Evolutionary conservation across 139 green algal species (phyloP).

Genomic region (Eudorina sp.): DNA sequence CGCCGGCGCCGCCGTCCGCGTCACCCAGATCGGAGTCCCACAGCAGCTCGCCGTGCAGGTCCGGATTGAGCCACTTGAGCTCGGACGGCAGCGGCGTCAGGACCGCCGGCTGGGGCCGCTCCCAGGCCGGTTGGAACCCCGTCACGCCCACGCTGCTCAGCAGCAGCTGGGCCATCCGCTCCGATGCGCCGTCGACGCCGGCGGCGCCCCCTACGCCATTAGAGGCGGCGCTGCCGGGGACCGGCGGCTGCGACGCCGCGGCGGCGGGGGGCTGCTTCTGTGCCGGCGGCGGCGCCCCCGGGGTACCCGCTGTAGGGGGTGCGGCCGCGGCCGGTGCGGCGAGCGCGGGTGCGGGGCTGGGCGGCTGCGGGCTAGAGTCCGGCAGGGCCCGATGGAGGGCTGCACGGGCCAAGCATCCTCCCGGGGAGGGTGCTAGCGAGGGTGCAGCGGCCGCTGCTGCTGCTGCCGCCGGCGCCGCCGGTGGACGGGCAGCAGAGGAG

Average conservation of each 20-base stretch:
- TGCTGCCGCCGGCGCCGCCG: neutral
- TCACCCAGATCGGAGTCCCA: conserved; percentile 76
- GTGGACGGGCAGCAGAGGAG: neutral
- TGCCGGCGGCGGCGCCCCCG: neutral
- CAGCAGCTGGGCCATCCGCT: neutral
- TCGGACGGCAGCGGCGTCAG: conserved; percentile 47
- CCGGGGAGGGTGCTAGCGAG: neutral
- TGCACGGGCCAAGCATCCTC: neutral
- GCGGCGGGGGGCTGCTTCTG: neutral
- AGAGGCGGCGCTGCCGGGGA: neutral
- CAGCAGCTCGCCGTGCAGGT: conserved; percentile 59
- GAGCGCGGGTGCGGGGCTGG: neutral
- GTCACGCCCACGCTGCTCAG: conserved; percentile 5
- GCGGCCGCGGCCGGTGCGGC: neutral
- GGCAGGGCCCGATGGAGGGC: conserved; percentile 4
- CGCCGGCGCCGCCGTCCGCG: neutral
- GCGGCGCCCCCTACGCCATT: neutral
- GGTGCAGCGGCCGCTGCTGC: neutral
- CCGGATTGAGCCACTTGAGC: conserved; percentile 69
- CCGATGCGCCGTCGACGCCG: neutral
- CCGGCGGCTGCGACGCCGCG: neutral
- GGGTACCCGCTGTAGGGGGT: neutral
- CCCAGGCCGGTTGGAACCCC: conserved; percentile 23
- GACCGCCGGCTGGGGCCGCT: conserved; percentile 41
- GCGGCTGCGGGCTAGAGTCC: neutral